A percentile compares a stretch with the other conserved stretches of the same genome.
These are phyloP conservation scores for Candida stauntonica DNA, from an alignment of 805 yeast genomes.

Conservation along the genomic window DNA sequence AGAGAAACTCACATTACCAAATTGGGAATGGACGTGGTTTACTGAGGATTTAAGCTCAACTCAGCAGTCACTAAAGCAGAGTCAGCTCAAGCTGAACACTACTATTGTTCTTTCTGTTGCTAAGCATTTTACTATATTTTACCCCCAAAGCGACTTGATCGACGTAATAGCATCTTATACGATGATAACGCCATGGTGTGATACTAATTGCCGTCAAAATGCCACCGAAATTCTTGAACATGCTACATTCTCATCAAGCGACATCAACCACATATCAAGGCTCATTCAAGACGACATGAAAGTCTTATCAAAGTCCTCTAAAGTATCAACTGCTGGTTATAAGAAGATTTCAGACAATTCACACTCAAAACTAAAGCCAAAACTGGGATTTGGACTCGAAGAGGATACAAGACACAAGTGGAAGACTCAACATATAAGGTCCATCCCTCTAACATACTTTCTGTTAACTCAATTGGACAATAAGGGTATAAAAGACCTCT, in stretches of 20 bases:
- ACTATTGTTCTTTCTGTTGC: constrained; percentile 2
- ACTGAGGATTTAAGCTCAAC: constrained; percentile 14
- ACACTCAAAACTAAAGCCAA: constrained; percentile 12
- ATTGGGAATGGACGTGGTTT: constrained; percentile 20
- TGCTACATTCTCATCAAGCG: too few relatives aligned
- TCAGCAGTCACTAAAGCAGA: too few relatives aligned
- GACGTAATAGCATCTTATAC: constrained; percentile 5
- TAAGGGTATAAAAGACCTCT: constrained; percentile 13
- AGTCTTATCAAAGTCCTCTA: constrained; percentile 5
- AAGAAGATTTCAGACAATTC: constrained; percentile 3
- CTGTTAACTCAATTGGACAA: constrained; percentile 4
- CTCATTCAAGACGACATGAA: too few relatives aligned
- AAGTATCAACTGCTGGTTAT: constrained; percentile 22
- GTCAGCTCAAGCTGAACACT: too few relatives aligned
- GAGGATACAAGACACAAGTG: constrained; percentile 15
- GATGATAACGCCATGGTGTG: constrained; percentile 22
- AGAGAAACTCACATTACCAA: constrained; percentile 6
- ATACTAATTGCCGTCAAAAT: constrained; percentile 1
- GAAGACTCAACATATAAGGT: constrained; percentile 15
- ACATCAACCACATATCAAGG: too few relatives aligned
- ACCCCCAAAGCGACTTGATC: background rate
- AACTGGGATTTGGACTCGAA: constrained; percentile 10
- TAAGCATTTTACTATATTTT: background rate
- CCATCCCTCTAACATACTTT: constrained; percentile 15
- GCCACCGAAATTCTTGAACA: constrained; percentile 1